Percentiles rank a stretch among this genome's conserved stretches.
Evolutionary conservation across 768 basidiomycete genomes (phyloP).

Genomic region (Leccinum variicolor): DNA sequence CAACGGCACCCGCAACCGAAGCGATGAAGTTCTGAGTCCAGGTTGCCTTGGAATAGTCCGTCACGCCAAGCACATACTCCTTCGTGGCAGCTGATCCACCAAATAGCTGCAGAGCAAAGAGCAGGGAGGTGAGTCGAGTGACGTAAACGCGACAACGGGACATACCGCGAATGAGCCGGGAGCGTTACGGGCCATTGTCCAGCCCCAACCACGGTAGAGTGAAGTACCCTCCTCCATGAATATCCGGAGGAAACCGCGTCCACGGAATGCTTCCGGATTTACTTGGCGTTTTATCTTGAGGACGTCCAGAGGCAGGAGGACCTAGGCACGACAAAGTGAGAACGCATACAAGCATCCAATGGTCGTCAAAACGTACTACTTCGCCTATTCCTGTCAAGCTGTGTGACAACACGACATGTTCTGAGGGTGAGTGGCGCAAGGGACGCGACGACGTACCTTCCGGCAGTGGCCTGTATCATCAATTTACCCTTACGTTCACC

Average conservation of each 20-base stretch:
- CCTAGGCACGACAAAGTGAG: slow-evolving; percentile 36
- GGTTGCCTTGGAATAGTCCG: slow-evolving; percentile 92
- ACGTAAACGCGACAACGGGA: slow-evolving; percentile 6
- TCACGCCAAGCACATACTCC: slow-evolving; percentile 85
- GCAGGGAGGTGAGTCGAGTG: neutral
- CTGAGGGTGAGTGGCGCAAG: neutral
- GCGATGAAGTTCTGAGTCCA: slow-evolving; percentile 98
- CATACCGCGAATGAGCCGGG: slow-evolving; percentile 92
- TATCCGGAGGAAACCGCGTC: slow-evolving; percentile 86
- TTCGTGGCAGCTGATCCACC: slow-evolving; percentile 95
- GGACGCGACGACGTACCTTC: slow-evolving; percentile 55
- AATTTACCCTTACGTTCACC: slow-evolving; percentile 95
- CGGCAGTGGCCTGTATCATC: slow-evolving; percentile 93
- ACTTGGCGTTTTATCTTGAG: slow-evolving; percentile 99
- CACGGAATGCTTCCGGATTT: slow-evolving; percentile 97
- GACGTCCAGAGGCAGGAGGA: slow-evolving; percentile 93
- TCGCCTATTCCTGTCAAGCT: slow-evolving; percentile 86
- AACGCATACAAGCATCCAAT: neutral
- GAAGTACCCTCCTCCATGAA: slow-evolving; percentile 89
- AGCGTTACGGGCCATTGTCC: slow-evolving; percentile 98
- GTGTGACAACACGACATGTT: slow-evolving; percentile 3
- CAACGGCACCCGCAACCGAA: slow-evolving; percentile 89
- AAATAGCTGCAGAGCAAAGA: slow-evolving; percentile 67
- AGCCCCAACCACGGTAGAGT: slow-evolving; percentile 97
- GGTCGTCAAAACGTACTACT: slow-evolving; percentile 58